These are phyloP conservation scores for Delonix regia DNA, from an alignment of 306 rosid genomes.

Conservation along the genomic window DNA sequence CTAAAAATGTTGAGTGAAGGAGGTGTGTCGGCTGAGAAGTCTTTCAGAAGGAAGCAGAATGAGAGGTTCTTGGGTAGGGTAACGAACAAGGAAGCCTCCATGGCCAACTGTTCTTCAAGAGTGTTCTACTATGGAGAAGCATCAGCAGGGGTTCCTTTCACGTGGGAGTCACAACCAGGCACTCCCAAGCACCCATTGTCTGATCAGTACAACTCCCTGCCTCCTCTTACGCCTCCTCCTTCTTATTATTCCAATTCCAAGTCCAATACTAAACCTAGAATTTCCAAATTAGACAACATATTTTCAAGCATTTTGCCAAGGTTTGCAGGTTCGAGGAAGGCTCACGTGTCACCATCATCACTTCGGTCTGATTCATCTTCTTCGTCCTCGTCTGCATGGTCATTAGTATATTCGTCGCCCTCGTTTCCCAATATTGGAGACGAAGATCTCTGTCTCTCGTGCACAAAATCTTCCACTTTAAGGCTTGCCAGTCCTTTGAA, in stretches of 20 bases:
- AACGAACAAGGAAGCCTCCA: slow-evolving; percentile 39
- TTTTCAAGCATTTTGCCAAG: slow-evolving; percentile 33
- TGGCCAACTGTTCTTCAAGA: slow-evolving; percentile 43
- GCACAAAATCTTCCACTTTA: slow-evolving; percentile 8
- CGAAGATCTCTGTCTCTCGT: not conserved
- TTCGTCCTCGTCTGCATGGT: slow-evolving; percentile 6
- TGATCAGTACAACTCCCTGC: slow-evolving; percentile 22
- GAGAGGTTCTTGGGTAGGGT: slow-evolving; percentile 39
- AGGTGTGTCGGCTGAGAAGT: slow-evolving; percentile 35
- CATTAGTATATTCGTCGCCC: not conserved
- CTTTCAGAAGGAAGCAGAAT: slow-evolving; percentile 42
- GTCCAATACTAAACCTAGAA: slow-evolving; percentile 11
- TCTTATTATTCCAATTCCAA: slow-evolving; percentile 35
- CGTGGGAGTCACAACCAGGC: slow-evolving; percentile 54
- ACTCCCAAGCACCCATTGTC: slow-evolving; percentile 52
- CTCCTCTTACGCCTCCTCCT: slow-evolving; percentile 56
- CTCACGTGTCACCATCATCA: slow-evolving; percentile 29
- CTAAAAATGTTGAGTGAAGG: slow-evolving; percentile 27
- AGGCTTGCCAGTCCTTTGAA: not conserved
- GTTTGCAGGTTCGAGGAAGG: slow-evolving; percentile 29
- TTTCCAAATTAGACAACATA: not conserved
- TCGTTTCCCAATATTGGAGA: slow-evolving; percentile 27
- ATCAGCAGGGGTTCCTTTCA: slow-evolving; percentile 46
- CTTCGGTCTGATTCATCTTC: not conserved
- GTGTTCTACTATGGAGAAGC: slow-evolving; percentile 44